A percentile compares a stretch with the other conserved stretches of the same genome.
phyloP scores from a whole-genome alignment of 805 yeast genomes.

The Candida alai region DNA sequence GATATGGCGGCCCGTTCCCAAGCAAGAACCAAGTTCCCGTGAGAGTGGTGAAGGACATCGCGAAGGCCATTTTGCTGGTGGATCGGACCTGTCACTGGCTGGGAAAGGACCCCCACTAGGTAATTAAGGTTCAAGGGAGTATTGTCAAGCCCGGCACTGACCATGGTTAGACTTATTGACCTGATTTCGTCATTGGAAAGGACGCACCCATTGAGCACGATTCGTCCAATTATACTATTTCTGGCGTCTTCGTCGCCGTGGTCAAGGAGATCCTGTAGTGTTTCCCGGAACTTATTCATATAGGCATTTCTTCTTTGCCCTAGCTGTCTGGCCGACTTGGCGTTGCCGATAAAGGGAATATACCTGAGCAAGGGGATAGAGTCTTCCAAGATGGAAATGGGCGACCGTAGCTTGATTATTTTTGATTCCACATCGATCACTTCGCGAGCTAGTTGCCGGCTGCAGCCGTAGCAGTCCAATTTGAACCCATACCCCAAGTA shows the following conservation, averaged over 20 bases:
- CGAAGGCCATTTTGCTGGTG: slow-evolving; percentile 44
- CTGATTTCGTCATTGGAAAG: slow-evolving; percentile 39
- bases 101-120: slow-evolving; percentile 52
- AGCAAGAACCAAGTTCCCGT: slow-evolving; percentile 26
- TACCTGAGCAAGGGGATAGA: slow-evolving; percentile 45
- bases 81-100: slow-evolving; percentile 21
- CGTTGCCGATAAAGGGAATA: slow-evolving; percentile 16
- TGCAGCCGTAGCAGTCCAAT: slow-evolving; percentile 39
- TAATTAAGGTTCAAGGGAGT: slow-evolving; percentile 61
- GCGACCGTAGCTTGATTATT: slow-evolving; percentile 56
- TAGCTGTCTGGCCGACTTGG: slow-evolving; percentile 14
- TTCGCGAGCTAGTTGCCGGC: slow-evolving; percentile 41
- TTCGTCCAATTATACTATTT: slow-evolving; percentile 32
- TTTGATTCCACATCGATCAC: slow-evolving; percentile 53
- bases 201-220: slow-evolving; percentile 4
- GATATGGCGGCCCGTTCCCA: slow-evolving; percentile 21
- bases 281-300: slow-evolving; percentile 33
- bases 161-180: slow-evolving; percentile 68
- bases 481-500: slow-evolving; percentile 49
- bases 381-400: slow-evolving; percentile 52
- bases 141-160: slow-evolving; percentile 77
- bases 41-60: slow-evolving; percentile 35
- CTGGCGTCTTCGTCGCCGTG: slow-evolving; percentile 20
- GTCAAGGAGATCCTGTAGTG: slow-evolving; percentile 14
- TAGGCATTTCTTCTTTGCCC: slow-evolving; percentile 47